A percentile compares a stretch with the other conserved stretches of the same genome.
Conservation (phyloP, 768 basidiomycete genomes). For the Termitomyces sp. region DNA sequence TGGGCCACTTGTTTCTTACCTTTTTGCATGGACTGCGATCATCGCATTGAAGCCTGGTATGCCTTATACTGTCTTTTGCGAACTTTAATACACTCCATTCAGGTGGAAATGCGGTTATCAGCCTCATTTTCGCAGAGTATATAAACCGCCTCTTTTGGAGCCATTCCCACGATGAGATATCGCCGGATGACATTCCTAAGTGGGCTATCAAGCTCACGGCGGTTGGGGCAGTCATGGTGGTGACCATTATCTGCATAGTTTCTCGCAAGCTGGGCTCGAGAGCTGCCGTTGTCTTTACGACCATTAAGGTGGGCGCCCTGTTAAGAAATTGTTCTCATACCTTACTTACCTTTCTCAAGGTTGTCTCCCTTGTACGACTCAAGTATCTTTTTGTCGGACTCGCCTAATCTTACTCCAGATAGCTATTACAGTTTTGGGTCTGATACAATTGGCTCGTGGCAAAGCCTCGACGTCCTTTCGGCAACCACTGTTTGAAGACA, state of each 20-base stretch:
- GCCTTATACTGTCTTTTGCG: background rate
- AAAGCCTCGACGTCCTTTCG: conserved; percentile 65
- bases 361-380: conserved; percentile 58
- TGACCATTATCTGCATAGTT: conserved; percentile 76
- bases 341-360: conserved; percentile 29
- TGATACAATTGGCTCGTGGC: conserved; percentile 72
- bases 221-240: conserved; percentile 60
- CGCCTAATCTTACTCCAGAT: conserved; percentile 34
- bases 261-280: conserved; percentile 76
- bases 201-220: conserved; percentile 93
- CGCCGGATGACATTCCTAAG: conserved; percentile 77
- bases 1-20: conserved; percentile 81
- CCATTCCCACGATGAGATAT: conserved; percentile 62
- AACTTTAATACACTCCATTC: background rate
- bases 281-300: conserved; percentile 83
- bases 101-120: conserved; percentile 81
- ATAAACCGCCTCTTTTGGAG: conserved; percentile 87
- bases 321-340: background rate
- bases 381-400: background rate
- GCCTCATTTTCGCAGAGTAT: conserved; percentile 90
- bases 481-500: conserved; percentile 65
- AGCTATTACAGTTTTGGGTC: conserved; percentile 72
- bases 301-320: conserved; percentile 59
- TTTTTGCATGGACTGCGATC: conserved; percentile 95
- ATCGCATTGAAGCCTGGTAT: conserved; percentile 81